Conservation (phyloP, 768 basidiomycete species). For the Mycena sanguinolenta region DNA sequence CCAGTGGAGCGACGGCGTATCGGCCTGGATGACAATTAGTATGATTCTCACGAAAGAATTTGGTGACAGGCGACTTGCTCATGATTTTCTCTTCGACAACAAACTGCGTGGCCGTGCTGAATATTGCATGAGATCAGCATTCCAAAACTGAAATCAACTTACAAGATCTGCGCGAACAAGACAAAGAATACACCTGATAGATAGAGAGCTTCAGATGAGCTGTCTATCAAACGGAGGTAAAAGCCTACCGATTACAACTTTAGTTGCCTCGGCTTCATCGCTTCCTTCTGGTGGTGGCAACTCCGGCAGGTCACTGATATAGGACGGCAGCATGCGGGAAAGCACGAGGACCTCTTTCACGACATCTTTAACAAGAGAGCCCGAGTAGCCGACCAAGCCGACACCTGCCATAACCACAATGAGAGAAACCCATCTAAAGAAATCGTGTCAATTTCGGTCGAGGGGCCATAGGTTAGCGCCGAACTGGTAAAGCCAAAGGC, state of each 20-base stretch:
- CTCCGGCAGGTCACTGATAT: constrained; percentile 44
- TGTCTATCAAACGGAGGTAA: constrained; percentile 31
- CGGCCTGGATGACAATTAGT: constrained; percentile 50
- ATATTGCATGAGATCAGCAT: constrained; percentile 1
- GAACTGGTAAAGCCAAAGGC: constrained; percentile 90
- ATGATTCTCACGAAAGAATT: not conserved
- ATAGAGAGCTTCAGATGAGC: constrained; percentile 32
- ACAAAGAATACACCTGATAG: constrained; percentile 92
- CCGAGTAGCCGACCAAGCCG: constrained; percentile 87
- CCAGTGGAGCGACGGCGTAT: constrained; percentile 88
- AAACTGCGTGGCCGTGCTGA: constrained; percentile 90
- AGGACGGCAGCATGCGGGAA: constrained; percentile 42
- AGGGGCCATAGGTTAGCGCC: constrained; percentile 34
- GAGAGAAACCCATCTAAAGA: constrained; percentile 87
- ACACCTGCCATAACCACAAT: constrained; percentile 90
- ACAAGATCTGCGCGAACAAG: constrained; percentile 96
- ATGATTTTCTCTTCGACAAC: constrained; percentile 98
- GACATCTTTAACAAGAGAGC: constrained; percentile 86
- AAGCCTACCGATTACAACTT: constrained; percentile 78
- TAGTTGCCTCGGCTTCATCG: constrained; percentile 74
- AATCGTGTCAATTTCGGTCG: constrained; percentile 19
- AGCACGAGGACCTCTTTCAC: constrained; percentile 60
- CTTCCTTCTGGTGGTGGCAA: constrained; percentile 57
- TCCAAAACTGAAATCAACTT: constrained; percentile 47
- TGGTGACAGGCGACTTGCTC: constrained; percentile 55